Evolutionary conservation across 1,284 basidiomycete genomes (phyloP).

Genomic region (Garcileccinum viscosum): DNA sequence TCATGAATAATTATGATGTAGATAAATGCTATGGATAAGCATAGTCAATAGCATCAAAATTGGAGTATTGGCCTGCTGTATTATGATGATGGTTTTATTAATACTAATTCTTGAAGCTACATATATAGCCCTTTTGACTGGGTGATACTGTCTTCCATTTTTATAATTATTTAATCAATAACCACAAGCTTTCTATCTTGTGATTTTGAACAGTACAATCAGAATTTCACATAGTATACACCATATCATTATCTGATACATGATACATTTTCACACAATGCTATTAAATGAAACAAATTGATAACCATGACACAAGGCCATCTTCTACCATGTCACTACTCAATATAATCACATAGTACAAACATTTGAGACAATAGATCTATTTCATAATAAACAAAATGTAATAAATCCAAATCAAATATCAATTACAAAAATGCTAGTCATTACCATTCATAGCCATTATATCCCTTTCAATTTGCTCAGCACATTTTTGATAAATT

Average conservation of each 20-base stretch:
- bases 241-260: not conserved
- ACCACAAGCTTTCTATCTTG: not conserved
- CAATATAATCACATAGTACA: no score
- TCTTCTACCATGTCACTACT: no score
- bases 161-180: not conserved
- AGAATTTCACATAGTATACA: not conserved
- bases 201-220: not conserved
- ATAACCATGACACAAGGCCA: no score
- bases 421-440: not conserved
- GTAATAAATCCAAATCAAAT: not conserved
- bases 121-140: no score
- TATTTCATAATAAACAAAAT: not conserved
- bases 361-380: no score
- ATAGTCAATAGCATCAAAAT: not conserved
- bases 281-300: no score
- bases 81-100: no score
- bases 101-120: no score
- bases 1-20: not conserved
- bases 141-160: not conserved
- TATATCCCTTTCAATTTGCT: not conserved
- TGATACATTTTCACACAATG: no score
- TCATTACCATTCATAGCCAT: not conserved
- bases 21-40: not conserved
- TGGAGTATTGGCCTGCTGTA: not conserved
- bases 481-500: not conserved